Base-by-base conservation (phyloP, 2,329 filamentous ascomycete species). In the Aspergillus fischeri region DNA sequence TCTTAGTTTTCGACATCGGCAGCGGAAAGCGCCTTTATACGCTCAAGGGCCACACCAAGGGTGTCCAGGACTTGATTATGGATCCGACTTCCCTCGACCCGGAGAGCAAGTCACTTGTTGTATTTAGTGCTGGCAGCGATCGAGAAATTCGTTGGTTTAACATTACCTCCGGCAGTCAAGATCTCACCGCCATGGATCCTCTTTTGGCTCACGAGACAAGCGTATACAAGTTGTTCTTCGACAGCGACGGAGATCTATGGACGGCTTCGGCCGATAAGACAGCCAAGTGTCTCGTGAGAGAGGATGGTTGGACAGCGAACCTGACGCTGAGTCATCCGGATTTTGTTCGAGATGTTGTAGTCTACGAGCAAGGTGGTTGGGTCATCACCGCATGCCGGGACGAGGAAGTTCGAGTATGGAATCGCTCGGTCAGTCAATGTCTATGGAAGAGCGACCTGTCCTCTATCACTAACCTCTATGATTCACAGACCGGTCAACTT, bases 241-340 rank as follows among this genome's bases (percentile, higher is more conserved):
- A 92, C 62, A 74, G 75, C 4, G 84, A 86, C 49, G 86, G 83
- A 32, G 90, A 97, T 65, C 77, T 97, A 14, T 97, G 92, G 92
- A 97, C 93, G 7, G 89, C 92, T 5, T 96, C 91, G 59, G 92
- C 91, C 4, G 94, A 99, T 72, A 94, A 91, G 65, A 92, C 89
- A 0, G 86, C 86, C 1, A 94, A 93, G 72, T 92, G 91, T 65
- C 81, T 97, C 8, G 82, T 87, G 1, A 81, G 92, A 53, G 78
- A 81, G 25, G 84, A 83, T 49, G 81, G 80, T 20, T 97, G 91
- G 81, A 83, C 82, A 49, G 76, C 83, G 3, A 91, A 93, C 58
- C 88, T 92, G 54, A 82, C 77, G 1, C 84, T 96, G 59, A 75
- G 81, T 54, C 94, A 99, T 71, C 91, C 92, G 1, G 92, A 95